Base-by-base conservation (phyloP, 768 basidiomycete genomes). In the Terana coerulea region DNA sequence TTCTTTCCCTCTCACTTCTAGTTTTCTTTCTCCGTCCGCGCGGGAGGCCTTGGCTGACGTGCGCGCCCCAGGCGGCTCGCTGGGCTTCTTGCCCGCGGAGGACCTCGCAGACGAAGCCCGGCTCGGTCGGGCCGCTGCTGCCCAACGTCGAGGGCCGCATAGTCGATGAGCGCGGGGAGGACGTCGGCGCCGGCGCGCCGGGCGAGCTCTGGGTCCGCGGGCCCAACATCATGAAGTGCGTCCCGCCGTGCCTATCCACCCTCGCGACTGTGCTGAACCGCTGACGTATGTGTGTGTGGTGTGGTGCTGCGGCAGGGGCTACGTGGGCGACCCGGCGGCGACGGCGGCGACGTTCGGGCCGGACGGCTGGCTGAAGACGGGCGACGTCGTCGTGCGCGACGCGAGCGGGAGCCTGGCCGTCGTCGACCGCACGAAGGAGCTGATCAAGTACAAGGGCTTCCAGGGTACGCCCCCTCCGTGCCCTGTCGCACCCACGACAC, bases 171-270 rank as follows among this genome's bases (percentile, higher is more conserved):
- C 81, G 80, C 2, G 82, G 79, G 78, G 79, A 75, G 28, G 75
- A 77, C 40, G 72, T 76, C 1, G 61, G 65, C 8, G 69, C 70
- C 31, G 83, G 83, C 0, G 71, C 82, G 47, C 71, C 79, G 0
- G 91, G 93, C 12, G 92, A 95, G 66, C 65, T 95, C 12, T 93
- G 91, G 89, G 49, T 93, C 2, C 75, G 81, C 40, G 91, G 91
- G 0, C 84, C 86, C 3, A 79, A 72, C 1, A 72, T 93, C 34
- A 91, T 92, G 88, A 91, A 90, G 74, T 51, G 21, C 5, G 49
- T 39, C n/a, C n/a, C n/a, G n/a, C n/a, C n/a, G n/a, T n/a, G n/a
- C n/a, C n/a, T n/a, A n/a, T n/a, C n/a, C n/a, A n/a, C n/a, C n/a
- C n/a, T n/a, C n/a, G n/a, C n/a, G n/a, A n/a, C n/a, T n/a, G n/a